Evolutionary conservation across 306 rosid species (phyloP).

Genomic region (Cucurbita pepo): DNA sequence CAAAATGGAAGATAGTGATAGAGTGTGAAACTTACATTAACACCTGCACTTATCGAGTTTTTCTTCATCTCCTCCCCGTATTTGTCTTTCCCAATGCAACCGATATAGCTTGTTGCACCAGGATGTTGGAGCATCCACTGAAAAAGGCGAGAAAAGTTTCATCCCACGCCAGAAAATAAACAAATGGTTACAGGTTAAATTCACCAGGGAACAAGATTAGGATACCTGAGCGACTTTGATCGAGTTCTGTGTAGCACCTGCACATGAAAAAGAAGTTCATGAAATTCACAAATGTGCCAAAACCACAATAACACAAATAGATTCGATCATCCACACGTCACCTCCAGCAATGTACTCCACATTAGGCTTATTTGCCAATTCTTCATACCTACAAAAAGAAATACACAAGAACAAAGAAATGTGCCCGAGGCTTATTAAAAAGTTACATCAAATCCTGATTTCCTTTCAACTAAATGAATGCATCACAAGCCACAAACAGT

Average conservation of each 20-base stretch:
- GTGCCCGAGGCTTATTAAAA: neutral
- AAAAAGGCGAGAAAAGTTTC: neutral
- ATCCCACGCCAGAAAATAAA: neutral
- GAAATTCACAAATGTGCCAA: neutral
- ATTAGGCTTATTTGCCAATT: constrained; percentile 33
- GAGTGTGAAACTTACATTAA: constrained; percentile 43
- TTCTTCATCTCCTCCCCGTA: constrained; percentile 89
- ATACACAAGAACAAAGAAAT: neutral
- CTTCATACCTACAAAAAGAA: constrained; percentile 47
- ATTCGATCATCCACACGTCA: constrained; percentile 5
- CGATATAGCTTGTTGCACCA: constrained; percentile 80
- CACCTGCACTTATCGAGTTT: constrained; percentile 51
- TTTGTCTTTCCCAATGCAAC: constrained; percentile 90
- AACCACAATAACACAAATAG: neutral
- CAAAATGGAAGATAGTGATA: neutral
- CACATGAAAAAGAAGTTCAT: neutral
- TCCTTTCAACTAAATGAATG: neutral
- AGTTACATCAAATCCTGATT: neutral
- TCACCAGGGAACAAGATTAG: neutral
- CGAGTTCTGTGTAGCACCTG: constrained; percentile 93
- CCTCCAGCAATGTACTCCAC: constrained; percentile 99
- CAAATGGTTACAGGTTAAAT: neutral
- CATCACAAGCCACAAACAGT: neutral
- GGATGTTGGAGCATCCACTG: constrained; percentile 94
- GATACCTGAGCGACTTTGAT: constrained; percentile 83